Percentiles rank a stretch among this genome's conserved stretches.
These are phyloP conservation scores for Trichothecium roseum DNA, from an alignment of 2,329 filamentous ascomycete genomes.

Conservation along the genomic window DNA sequence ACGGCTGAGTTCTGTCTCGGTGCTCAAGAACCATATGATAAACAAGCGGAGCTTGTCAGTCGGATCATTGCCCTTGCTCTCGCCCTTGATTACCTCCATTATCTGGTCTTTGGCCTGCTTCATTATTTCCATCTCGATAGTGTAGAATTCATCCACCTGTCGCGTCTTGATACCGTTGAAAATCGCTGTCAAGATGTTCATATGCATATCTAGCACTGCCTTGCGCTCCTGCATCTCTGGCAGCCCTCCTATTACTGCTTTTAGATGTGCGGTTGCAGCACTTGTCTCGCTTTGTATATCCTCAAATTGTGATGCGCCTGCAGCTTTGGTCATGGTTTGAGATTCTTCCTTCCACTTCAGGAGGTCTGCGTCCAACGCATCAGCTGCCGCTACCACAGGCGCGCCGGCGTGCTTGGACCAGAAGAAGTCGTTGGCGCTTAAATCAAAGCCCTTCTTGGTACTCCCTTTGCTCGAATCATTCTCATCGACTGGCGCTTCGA, in stretches of 20 bases:
- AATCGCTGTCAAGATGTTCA: constrained; percentile 85
- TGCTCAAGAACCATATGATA: constrained; percentile 94
- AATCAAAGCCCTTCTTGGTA: constrained; percentile 83
- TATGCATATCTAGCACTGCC: constrained; percentile 91
- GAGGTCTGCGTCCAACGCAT: constrained; percentile 89
- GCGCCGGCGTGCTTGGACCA: constrained; percentile 87
- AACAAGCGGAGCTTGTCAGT: constrained; percentile 88
- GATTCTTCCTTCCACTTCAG: constrained; percentile 94
- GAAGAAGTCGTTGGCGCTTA: constrained; percentile 88
- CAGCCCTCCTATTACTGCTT: constrained; percentile 85
- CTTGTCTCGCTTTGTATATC: constrained; percentile 84
- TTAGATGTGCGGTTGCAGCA: constrained; percentile 85
- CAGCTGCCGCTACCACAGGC: constrained; percentile 91
- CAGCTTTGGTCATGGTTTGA: constrained; percentile 88
- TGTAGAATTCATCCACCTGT: constrained; percentile 92
- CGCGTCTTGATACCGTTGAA: constrained; percentile 79
- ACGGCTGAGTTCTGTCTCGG: constrained; percentile 76
- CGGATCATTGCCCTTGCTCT: constrained; percentile 72
- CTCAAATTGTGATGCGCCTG: constrained; percentile 83
- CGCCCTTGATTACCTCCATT: constrained; percentile 73
- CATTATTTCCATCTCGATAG: constrained; percentile 83
- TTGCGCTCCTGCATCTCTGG: constrained; percentile 91
- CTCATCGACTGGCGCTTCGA: constrained; percentile 75
- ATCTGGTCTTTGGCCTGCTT: constrained; percentile 88
- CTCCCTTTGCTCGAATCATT: constrained; percentile 60